Conservation (phyloP, 2,329 filamentous ascomycete genomes). For the Thielaviopsis ethacetica region DNA sequence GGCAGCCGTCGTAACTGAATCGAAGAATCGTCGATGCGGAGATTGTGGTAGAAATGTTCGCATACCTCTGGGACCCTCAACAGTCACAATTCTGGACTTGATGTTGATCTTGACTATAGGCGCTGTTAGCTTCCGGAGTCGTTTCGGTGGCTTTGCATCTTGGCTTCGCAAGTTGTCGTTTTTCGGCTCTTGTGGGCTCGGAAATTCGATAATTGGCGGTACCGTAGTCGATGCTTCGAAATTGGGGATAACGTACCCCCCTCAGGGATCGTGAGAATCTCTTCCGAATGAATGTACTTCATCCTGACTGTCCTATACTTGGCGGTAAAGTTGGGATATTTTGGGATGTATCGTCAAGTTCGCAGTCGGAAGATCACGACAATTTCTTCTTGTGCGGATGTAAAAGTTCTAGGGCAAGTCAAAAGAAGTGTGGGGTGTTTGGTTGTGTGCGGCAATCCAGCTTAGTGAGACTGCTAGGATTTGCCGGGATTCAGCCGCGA, state of each 20-base stretch:
- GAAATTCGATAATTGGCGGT: constrained; percentile 14
- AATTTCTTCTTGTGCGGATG: constrained; percentile 26
- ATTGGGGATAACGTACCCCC: constrained; percentile 55
- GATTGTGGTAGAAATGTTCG: constrained; percentile 13
- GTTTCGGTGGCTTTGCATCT: background rate
- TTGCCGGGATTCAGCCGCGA: constrained; percentile 11
- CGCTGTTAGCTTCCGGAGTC: background rate
- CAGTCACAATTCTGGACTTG: constrained; percentile 90
- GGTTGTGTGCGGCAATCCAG: constrained; percentile 12
- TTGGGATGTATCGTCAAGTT: constrained; percentile 12
- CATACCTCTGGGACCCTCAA: constrained; percentile 87
- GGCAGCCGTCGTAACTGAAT: background rate
- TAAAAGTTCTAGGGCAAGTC: constrained; percentile 27
- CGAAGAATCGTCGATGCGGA: background rate
- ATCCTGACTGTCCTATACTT: constrained; percentile 57
- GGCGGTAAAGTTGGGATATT: constrained; percentile 16
- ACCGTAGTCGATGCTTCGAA: constrained; percentile 8
- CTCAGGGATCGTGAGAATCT: constrained; percentile 89
- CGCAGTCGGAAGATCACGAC: constrained; percentile 18
- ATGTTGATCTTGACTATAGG: constrained; percentile 85
- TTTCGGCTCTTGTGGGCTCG: constrained; percentile 5
- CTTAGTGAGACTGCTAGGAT: constrained; percentile 5
- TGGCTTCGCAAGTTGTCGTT: background rate
- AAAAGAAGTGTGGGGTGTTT: constrained; percentile 11
- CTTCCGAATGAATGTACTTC: constrained; percentile 99